A percentile compares a stretch with the other conserved stretches of the same genome.
phyloP scores from a whole-genome alignment of 257 asterid species.

The Echium plantagineum region DNA sequence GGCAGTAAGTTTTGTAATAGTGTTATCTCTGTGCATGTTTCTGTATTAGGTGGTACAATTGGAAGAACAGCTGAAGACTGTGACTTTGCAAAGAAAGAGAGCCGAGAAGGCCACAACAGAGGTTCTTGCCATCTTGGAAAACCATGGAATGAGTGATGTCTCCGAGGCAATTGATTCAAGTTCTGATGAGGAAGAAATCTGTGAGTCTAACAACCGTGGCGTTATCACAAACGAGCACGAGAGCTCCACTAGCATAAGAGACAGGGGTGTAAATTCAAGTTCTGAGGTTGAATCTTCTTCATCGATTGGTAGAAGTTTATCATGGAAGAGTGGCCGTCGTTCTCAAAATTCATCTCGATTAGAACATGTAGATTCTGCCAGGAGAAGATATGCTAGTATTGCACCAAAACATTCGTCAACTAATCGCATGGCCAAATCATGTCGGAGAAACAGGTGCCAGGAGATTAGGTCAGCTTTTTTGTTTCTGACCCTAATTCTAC shows the following conservation, averaged over 20 bases:
- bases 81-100: conserved; percentile 63
- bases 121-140: conserved; percentile 68
- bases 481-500: background rate
- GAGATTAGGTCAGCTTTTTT: conserved; percentile 47
- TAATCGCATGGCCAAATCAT: conserved; percentile 72
- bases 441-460: conserved; percentile 67
- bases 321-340: conserved; percentile 71
- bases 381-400: conserved; percentile 51
- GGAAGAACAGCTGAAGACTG: conserved; percentile 69
- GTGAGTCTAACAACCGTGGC: conserved; percentile 25
- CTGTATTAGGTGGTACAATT: conserved; percentile 55
- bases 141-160: conserved; percentile 52
- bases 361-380: conserved; percentile 37
- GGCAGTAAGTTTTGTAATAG: conserved; percentile 1
- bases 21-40: conserved; percentile 7
- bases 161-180: conserved; percentile 60
- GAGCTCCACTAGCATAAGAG: conserved; percentile 23
- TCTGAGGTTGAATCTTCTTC: conserved; percentile 67
- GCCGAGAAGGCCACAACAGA: conserved; percentile 88
- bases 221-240: conserved; percentile 23
- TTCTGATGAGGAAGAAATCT: conserved; percentile 52
- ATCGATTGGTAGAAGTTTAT: conserved; percentile 65
- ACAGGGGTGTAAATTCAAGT: conserved; percentile 46
- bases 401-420: conserved; percentile 40
- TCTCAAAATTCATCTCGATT: conserved; percentile 40